Evolutionary conservation across 1,284 basidiomycete genomes (phyloP), one percentile per base, ranked within the genome.

Genomic region (Irpex rosettiformis): DNA sequence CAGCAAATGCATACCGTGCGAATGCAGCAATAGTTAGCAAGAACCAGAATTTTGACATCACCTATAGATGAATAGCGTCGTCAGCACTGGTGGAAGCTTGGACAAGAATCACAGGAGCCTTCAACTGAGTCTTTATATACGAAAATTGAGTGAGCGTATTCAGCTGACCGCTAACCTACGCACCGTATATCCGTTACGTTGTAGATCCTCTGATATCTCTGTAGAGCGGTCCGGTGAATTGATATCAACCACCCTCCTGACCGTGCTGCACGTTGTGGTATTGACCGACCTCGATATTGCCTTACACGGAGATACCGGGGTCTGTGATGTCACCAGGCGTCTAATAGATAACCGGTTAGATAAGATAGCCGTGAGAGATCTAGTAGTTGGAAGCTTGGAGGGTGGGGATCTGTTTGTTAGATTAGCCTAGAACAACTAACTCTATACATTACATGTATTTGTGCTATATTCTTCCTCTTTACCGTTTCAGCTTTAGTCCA

Each of bases 401-500:
- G 33, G 33, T 10, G 33, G 3, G 33, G 6, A 37, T 37, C n/a
- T n/a, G n/a, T n/a, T n/a, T 37, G 7, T 37, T 47, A 47, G 8
- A 13, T 22, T n/a, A n/a, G n/a, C n/a, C n/a, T n/a, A n/a, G n/a
- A n/a, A n/a, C n/a, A n/a, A n/a, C n/a, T n/a, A n/a, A n/a, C n/a
- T 3, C 5, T 21, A 47, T 47, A 21, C 45, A 18, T 21, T 47
- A 47, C 45, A 24, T 24, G 22, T n/a, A n/a, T 47, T 24, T 21
- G 22, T 47, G 22, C 8, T 18, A 11, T 8, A 47, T 10, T n/a
- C 11, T 52, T 10, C 24, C 29, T 54, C n/a, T 53, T 52, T 55
- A 55, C 18, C 48, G 22, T 37, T n/a, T 71, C 55, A 70, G 57
- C 37, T 69, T 65, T 40, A 73, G 55, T 1, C 74, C 74, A 4